phyloP scores from a whole-genome alignment of 2,329 filamentous ascomycete genomes.

The Penicillium brasilianum region DNA sequence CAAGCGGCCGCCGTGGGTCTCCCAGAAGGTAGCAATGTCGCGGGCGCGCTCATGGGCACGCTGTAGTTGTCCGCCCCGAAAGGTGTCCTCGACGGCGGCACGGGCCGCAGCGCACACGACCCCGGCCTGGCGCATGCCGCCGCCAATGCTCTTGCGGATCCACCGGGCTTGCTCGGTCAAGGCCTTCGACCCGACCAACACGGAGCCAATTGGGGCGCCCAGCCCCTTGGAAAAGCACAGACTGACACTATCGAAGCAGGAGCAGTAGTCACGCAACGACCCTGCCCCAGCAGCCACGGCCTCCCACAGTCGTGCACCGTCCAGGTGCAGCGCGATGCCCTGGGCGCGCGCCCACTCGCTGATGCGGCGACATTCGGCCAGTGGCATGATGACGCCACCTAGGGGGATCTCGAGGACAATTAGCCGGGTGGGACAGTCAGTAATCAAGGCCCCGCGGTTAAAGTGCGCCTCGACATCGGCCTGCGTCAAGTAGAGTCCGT shows the following conservation, averaged over 20 bases:
- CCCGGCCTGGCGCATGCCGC: constrained; percentile 73
- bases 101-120: constrained; percentile 72
- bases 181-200: constrained; percentile 62
- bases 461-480: background rate
- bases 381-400: background rate
- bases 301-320: constrained; percentile 78
- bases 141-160: constrained; percentile 76
- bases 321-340: constrained; percentile 69
- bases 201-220: constrained; percentile 73
- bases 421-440: background rate
- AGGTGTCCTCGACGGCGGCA: constrained; percentile 74
- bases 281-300: constrained; percentile 70
- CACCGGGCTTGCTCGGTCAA: constrained; percentile 67
- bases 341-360: constrained; percentile 63
- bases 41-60: background rate
- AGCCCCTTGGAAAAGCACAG: constrained; percentile 78
- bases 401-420: background rate
- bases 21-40: background rate
- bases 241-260: constrained; percentile 69
- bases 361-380: background rate
- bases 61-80: constrained; percentile 54
- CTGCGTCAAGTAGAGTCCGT: background rate
- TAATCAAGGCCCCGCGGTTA: background rate
- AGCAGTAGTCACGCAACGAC: constrained; percentile 66
- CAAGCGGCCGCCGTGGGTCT: background rate